These are phyloP conservation scores for Lachnellula cervina DNA, from an alignment of 2,329 filamentous ascomycete species.

Conservation along the genomic window DNA sequence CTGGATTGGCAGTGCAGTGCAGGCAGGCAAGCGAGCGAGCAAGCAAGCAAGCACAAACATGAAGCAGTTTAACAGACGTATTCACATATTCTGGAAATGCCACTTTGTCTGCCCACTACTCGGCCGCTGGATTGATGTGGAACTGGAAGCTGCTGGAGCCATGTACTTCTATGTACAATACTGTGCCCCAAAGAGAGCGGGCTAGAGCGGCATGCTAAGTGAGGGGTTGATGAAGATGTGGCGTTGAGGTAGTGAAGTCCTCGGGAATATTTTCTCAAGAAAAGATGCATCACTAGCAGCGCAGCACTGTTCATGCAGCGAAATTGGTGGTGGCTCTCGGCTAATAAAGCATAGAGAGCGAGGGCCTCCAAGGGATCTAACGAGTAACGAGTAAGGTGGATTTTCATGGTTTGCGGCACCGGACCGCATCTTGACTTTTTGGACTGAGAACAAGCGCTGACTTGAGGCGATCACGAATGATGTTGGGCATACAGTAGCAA, in stretches of 20 bases:
- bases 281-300: neutral
- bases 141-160: no score
- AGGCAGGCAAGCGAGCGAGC: no score
- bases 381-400: no score
- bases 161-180: no score
- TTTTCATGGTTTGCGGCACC: neutral
- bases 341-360: neutral
- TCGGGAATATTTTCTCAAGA: neutral
- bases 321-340: neutral
- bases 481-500: neutral
- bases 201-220: neutral
- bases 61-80: no score
- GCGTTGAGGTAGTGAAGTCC: neutral
- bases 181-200: no score
- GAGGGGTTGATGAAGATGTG: neutral
- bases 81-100: no score
- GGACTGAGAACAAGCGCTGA: neutral
- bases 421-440: neutral
- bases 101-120: neutral
- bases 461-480: neutral
- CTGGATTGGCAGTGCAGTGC: constrained; percentile 7
- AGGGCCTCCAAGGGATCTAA: no score
- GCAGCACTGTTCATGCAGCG: neutral
- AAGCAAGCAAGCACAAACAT: no score
- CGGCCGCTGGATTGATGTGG: neutral